Evolutionary conservation across 306 rosid genomes (phyloP).

Genomic region (Inga leiocalycina): DNA sequence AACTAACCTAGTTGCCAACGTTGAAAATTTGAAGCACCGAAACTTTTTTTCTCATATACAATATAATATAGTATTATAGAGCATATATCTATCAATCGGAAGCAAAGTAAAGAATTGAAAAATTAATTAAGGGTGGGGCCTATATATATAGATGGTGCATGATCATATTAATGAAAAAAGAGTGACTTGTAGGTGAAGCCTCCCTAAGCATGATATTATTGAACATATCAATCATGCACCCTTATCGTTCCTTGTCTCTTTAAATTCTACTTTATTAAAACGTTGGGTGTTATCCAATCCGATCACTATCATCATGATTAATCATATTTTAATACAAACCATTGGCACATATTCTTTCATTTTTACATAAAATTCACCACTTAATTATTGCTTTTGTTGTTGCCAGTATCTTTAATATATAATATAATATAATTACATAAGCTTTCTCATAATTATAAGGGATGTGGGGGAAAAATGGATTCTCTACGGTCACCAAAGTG

Average conservation of each 20-base stretch:
- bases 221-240: constrained; percentile 19
- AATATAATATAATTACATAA: neutral
- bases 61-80: neutral
- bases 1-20: neutral
- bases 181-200: constrained; percentile 16
- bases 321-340: neutral
- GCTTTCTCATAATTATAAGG: no score
- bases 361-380: neutral
- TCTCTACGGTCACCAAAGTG: no score
- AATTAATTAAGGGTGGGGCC: neutral
- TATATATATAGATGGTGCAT: constrained; percentile 6
- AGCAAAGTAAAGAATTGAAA: neutral
- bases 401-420: neutral
- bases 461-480: no score
- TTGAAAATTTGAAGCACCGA: neutral
- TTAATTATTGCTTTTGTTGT: neutral
- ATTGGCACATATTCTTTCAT: constrained; percentile 34
- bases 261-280: constrained; percentile 29
- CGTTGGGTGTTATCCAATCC: constrained; percentile 25
- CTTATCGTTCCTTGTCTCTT: constrained; percentile 30
- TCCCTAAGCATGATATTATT: neutral
- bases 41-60: neutral
- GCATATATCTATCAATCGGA: neutral
- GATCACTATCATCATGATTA: neutral
- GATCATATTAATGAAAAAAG: neutral